These are phyloP conservation scores for Peronospora belbahrii DNA, from an alignment of 352 stramenopile genomes.

Conservation along the genomic window DNA sequence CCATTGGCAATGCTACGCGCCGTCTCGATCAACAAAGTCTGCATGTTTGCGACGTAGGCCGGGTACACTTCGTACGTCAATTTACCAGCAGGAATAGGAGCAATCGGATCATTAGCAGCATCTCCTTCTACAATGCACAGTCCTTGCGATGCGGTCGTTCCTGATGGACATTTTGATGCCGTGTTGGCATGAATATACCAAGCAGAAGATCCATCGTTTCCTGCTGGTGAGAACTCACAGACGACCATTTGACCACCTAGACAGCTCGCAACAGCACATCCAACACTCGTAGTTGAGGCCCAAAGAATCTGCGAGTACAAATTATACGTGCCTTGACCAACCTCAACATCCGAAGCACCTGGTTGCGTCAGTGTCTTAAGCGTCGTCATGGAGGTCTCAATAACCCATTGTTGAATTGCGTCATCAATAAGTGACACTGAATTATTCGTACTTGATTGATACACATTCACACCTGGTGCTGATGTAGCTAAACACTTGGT, in stretches of 20 bases:
- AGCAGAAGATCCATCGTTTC: slow-evolving; percentile 39
- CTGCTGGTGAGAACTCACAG: slow-evolving; percentile 51
- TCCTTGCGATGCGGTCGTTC: slow-evolving; percentile 33
- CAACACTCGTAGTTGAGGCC: slow-evolving; percentile 47
- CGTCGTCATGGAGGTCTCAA: slow-evolving; percentile 37
- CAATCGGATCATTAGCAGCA: slow-evolving; percentile 38
- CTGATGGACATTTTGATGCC: slow-evolving; percentile 40
- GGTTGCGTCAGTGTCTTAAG: slow-evolving; percentile 43
- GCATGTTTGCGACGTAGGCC: slow-evolving; percentile 42
- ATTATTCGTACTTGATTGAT: slow-evolving; percentile 16
- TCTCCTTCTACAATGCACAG: slow-evolving; percentile 52
- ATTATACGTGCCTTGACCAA: slow-evolving; percentile 58
- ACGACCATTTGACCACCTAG: slow-evolving; percentile 35
- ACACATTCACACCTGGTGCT: slow-evolving; percentile 38
- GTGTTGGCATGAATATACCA: slow-evolving; percentile 55
- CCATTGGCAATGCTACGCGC: slow-evolving; percentile 23
- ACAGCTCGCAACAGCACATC: slow-evolving; percentile 50
- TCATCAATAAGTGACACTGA: slow-evolving; percentile 37
- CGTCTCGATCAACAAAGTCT: slow-evolving; percentile 37
- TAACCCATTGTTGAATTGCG: slow-evolving; percentile 55
- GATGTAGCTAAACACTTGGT: slow-evolving; percentile 30
- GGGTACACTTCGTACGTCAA: slow-evolving; percentile 56
- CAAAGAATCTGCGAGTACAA: slow-evolving; percentile 76
- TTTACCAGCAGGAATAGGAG: slow-evolving; percentile 42
- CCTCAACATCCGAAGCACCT: slow-evolving; percentile 25